Conservation (phyloP, 345 rosid species). For the Linum trigynum region DNA sequence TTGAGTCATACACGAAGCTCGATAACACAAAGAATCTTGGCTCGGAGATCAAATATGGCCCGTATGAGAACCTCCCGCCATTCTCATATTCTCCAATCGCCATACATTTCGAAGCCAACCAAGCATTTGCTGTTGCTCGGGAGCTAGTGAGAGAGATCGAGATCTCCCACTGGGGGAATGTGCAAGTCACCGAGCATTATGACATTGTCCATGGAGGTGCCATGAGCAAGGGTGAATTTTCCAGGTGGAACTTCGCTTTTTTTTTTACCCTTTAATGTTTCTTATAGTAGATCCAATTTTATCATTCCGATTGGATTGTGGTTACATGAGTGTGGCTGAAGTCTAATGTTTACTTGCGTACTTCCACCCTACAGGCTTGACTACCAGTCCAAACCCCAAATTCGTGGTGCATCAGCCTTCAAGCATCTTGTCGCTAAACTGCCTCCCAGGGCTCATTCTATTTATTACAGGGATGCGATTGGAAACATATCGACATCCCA, state of each 20-base stretch:
- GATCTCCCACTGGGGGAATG: slow-evolving; percentile 95
- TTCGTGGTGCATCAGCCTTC: slow-evolving; percentile 67
- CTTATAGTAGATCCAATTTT: slow-evolving; percentile 5
- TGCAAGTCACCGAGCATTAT: slow-evolving; percentile 84
- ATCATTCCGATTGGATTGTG: slow-evolving; percentile 8
- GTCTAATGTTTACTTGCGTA: neutral
- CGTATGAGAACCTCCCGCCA: slow-evolving; percentile 56
- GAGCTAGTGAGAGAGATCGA: slow-evolving; percentile 82
- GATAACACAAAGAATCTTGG: slow-evolving; percentile 59
- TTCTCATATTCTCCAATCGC: slow-evolving; percentile 59
- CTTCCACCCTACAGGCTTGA: slow-evolving; percentile 43
- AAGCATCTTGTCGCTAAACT: slow-evolving; percentile 61
- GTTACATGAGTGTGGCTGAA: neutral
- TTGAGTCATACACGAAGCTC: slow-evolving; percentile 67
- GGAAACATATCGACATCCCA: slow-evolving; percentile 98
- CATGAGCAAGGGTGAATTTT: slow-evolving; percentile 84
- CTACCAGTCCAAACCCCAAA: slow-evolving; percentile 61
- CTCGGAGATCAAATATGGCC: slow-evolving; percentile 85
- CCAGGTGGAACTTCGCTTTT: slow-evolving; percentile 36
- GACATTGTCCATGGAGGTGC: slow-evolving; percentile 68
- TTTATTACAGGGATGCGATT: slow-evolving; percentile 87
- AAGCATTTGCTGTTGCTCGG: slow-evolving; percentile 69
- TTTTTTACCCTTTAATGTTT: neutral
- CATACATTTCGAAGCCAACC: slow-evolving; percentile 80
- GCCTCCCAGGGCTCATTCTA: slow-evolving; percentile 92